These are phyloP conservation scores for Prasinococcaceae sp. DNA, from an alignment of 139 green algal genomes.

Conservation along the genomic window DNA sequence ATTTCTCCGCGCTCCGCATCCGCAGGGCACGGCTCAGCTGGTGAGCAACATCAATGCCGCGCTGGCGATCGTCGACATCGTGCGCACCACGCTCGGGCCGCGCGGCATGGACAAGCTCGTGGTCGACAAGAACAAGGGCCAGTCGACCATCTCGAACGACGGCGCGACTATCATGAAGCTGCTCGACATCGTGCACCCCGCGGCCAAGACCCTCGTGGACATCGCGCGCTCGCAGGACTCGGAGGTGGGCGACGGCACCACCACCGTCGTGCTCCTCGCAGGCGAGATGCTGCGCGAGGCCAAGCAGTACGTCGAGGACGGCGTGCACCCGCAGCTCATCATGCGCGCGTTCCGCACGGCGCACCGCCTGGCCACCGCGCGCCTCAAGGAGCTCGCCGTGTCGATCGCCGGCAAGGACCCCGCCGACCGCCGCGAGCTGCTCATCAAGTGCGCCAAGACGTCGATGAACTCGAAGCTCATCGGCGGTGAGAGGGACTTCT, in stretches of 20 bases:
- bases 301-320: constrained; percentile 93
- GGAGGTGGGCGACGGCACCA: constrained; percentile 95
- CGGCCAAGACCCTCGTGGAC: constrained; percentile 88
- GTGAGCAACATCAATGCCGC: constrained; percentile 99
- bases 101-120: constrained; percentile 99
- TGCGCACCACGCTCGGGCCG: constrained; percentile 85
- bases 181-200: constrained; percentile 94
- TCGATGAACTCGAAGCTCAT: constrained; percentile 94
- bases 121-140: constrained; percentile 60
- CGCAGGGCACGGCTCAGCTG: constrained; percentile 87
- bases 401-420: constrained; percentile 55
- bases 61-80: constrained; percentile 81
- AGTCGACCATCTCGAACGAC: constrained; percentile 92
- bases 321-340: constrained; percentile 86
- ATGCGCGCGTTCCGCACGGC: constrained; percentile 74
- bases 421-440: constrained; percentile 56
- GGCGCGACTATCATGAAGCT: constrained; percentile 98
- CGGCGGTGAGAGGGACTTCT: constrained; percentile 91
- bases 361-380: constrained; percentile 35
- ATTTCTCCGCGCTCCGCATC: too few species aligned
- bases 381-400: constrained; percentile 60
- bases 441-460: constrained; percentile 86
- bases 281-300: constrained; percentile 84
- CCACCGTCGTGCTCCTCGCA: constrained; percentile 91
- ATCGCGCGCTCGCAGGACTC: constrained; percentile 89